phyloP scores from a whole-genome alignment of 257 asterid genomes.

The Ocimum tenuiflorum region DNA sequence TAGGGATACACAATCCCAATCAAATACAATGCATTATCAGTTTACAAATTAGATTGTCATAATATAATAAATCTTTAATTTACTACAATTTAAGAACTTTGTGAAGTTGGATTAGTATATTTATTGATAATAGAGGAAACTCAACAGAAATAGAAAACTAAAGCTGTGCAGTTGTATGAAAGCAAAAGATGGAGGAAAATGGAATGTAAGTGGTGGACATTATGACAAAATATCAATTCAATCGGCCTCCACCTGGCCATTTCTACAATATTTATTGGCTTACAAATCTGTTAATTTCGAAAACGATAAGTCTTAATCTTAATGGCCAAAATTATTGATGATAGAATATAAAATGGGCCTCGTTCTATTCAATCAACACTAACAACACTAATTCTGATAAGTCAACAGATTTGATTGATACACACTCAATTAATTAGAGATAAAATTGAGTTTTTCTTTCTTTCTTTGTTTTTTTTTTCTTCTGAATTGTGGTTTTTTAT shows the following conservation, averaged over 20 bases:
- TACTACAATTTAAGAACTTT: too few species aligned
- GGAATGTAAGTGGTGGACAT: too few species aligned
- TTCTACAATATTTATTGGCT: not conserved
- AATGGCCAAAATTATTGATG: not conserved
- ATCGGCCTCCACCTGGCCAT: conserved; percentile 13
- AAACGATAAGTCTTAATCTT: not conserved
- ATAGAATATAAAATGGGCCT: not conserved
- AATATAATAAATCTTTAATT: too few species aligned
- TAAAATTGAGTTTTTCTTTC: too few species aligned
- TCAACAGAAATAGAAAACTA: not conserved
- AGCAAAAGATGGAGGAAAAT: not conserved
- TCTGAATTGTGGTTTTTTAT: too few species aligned
- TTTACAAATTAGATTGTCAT: too few species aligned
- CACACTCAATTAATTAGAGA: too few species aligned
- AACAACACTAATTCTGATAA: too few species aligned
- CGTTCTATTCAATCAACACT: not conserved
- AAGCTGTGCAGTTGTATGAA: not conserved
- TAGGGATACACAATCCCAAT: too few species aligned
- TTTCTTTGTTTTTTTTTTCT: too few species aligned
- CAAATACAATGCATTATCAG: too few species aligned
- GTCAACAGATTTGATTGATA: too few species aligned
- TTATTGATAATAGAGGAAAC: not conserved
- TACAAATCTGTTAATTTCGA: not conserved
- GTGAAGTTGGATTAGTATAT: not conserved
- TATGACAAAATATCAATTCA: not conserved